Evolutionary conservation across 2,329 filamentous ascomycete genomes (phyloP).

Genomic region (Phialophora tarda): DNA sequence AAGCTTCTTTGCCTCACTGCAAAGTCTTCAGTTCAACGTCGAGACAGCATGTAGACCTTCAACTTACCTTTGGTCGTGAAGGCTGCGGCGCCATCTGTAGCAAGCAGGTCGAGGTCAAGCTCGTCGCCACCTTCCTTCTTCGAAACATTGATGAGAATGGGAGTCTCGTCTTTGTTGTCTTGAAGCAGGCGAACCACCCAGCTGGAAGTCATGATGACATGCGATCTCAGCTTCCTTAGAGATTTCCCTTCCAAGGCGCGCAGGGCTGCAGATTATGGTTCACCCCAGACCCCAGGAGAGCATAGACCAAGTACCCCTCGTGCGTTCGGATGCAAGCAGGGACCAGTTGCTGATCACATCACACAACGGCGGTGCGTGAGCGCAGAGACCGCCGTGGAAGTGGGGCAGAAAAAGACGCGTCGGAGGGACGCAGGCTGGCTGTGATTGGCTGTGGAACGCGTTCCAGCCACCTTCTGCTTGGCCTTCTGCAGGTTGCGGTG

Average conservation of each 20-base stretch:
- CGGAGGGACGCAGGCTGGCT: background rate
- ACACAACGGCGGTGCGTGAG: background rate
- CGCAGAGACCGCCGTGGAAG: background rate
- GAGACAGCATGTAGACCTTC: background rate
- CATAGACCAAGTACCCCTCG: slow-evolving; percentile 6
- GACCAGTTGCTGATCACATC: background rate
- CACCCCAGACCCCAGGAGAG: slow-evolving; percentile 7
- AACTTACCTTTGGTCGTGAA: slow-evolving; percentile 56
- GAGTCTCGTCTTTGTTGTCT: slow-evolving; percentile 23
- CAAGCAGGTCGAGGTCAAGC: slow-evolving; percentile 61
- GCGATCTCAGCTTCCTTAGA: background rate
- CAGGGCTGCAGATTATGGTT: background rate
- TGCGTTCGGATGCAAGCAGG: slow-evolving; percentile 1
- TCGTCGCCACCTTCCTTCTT: slow-evolving; percentile 41
- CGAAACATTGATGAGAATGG: slow-evolving; percentile 58
- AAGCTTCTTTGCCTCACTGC: slow-evolving; percentile 48
- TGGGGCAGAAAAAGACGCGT: slow-evolving; percentile 3
- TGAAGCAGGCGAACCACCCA: slow-evolving; percentile 32
- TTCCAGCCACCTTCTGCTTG: background rate
- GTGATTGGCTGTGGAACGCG: slow-evolving; percentile 6
- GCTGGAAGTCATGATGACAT: slow-evolving; percentile 16
- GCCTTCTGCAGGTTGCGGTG: background rate
- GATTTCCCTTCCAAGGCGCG: background rate
- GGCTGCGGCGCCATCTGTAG: slow-evolving; percentile 63
- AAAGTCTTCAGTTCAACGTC: slow-evolving; percentile 11